Evolutionary conservation across 208 protist genomes (phyloP), one percentile per base, ranked within the genome.

Genomic region (Leishmania mexicana): DNA sequence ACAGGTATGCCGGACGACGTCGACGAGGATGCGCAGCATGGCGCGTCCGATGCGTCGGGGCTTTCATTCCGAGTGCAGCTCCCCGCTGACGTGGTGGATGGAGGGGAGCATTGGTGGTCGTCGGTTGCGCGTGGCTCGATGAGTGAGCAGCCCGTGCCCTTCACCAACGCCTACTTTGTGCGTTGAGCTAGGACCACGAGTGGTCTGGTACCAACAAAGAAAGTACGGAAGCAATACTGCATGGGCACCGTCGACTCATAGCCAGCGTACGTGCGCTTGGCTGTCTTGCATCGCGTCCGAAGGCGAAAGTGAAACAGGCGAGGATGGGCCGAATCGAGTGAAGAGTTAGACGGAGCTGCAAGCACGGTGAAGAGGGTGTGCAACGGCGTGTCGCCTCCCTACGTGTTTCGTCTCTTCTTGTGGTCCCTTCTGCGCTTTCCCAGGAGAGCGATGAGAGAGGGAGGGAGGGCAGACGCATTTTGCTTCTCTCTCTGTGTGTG

Each of bases 1-100:
- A 38, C 45, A 15, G 81, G 70, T 2, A 58, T 49, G 31, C 3
- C 24, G n/a, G 78, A 80, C 2, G 62, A 31, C 45, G 40, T 47
- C 5, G 28, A 49, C 7, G 76, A 53, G 28, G 62, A 79, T 3
- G 49, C 11, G 47, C 72, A 67, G 8, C 62, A 83, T 47, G 76
- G 57, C 15, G 58, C 47, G 15, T 47, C 54, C 0, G 81, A 81
- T 53, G 79, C 67, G 21, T 79, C 81, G 3, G 93, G 93, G 62
- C 49, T 92, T 11, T 84, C 80, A 40, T 85, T 96, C 45, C 87
- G 85, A 8, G 81, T 96, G 42, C 88, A 87, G 42, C 89, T 96
- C 24, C 91, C 93, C 15, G 86, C 88, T 24, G 83, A 90, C 51
- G 53, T 94, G 5, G 89, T 96, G 67, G 93, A 95, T 77, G 87